Evolutionary conservation across 1,284 basidiomycete genomes (phyloP).

Genomic region (Caloboletus firmus): DNA sequence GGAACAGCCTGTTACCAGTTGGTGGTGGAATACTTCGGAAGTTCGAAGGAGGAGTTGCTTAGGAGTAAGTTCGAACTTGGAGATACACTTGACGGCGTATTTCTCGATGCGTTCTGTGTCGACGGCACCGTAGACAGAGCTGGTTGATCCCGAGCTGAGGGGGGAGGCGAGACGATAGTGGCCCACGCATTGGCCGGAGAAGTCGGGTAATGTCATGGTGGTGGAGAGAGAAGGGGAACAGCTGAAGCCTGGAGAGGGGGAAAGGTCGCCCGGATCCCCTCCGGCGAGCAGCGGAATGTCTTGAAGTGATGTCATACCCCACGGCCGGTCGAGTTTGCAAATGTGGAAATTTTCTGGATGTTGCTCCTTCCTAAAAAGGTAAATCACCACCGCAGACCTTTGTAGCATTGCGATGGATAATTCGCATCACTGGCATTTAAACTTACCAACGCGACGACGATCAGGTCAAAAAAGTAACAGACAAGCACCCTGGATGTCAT

Average conservation of each 20-base stretch:
- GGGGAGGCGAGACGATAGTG: conserved; percentile 63
- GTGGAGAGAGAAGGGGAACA: neutral
- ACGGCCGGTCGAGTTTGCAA: neutral
- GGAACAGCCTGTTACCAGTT: conserved; percentile 50
- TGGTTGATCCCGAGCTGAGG: conserved; percentile 78
- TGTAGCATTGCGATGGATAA: too few species aligned
- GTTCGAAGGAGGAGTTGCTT: conserved; percentile 54
- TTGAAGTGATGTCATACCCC: conserved; percentile 6
- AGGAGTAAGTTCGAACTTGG: conserved; percentile 48
- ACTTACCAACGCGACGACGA: too few species aligned
- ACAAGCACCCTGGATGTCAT: too few species aligned
- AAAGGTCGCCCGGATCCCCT: too few species aligned
- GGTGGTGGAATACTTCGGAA: conserved; percentile 61
- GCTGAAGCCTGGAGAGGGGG: too few species aligned
- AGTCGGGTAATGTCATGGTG: conserved; percentile 39
- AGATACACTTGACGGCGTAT: conserved; percentile 76
- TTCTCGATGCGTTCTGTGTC: conserved; percentile 36
- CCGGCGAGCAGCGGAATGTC: neutral
- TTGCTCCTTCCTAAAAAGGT: neutral
- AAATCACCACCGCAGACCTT: neutral
- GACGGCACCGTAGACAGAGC: conserved; percentile 76
- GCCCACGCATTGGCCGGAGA: conserved; percentile 49
- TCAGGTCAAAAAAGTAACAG: too few species aligned
- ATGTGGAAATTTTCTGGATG: neutral
- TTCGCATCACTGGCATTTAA: too few species aligned